Percentiles rank a stretch among this genome's conserved stretches.
These are phyloP conservation scores for Penicillium herquei DNA, from an alignment of 495 filamentous ascomycete species.

Conservation along the genomic window DNA sequence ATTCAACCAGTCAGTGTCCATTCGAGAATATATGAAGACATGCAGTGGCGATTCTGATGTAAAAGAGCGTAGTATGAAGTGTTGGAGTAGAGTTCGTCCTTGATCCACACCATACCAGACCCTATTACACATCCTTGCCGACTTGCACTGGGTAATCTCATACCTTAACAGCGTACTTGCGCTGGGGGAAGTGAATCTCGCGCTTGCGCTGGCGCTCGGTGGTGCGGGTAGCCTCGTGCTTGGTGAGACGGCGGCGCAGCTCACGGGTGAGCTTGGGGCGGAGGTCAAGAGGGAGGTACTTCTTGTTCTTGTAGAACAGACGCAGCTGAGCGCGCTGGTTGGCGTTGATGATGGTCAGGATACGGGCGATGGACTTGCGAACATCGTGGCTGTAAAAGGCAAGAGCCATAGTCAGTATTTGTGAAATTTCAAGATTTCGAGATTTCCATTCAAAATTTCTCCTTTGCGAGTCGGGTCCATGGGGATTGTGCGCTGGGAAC, in stretches of 20 bases:
- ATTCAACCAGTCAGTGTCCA: constrained; percentile 1
- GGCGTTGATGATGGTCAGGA: constrained; percentile 98
- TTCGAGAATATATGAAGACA: not conserved
- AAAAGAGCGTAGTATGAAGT: not conserved
- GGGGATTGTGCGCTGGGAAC: not conserved
- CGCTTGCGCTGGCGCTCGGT: constrained; percentile 95
- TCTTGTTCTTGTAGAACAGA: constrained; percentile 99
- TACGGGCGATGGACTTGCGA: constrained; percentile 97
- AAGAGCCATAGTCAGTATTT: constrained; percentile 26
- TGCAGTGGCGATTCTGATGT: not conserved
- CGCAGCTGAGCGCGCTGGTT: constrained; percentile 97
- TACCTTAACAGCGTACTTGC: constrained; percentile 99
- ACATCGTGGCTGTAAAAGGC: constrained; percentile 77
- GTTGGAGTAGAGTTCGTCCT: not conserved
- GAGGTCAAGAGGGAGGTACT: constrained; percentile 96
- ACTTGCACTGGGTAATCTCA: constrained; percentile 16
- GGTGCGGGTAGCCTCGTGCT: constrained; percentile 75
- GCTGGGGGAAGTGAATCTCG: constrained; percentile 90
- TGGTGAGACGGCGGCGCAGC: constrained; percentile 86
- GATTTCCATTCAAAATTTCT: not conserved
- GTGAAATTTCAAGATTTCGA: constrained; percentile 2
- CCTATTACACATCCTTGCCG: not conserved
- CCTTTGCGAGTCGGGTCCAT: constrained; percentile 7
- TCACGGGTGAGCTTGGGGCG: constrained; percentile 95
- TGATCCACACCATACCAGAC: not conserved